These are phyloP conservation scores for Singerocomus rubriflavus DNA, from an alignment of 1,284 basidiomycete species.

Conservation along the genomic window DNA sequence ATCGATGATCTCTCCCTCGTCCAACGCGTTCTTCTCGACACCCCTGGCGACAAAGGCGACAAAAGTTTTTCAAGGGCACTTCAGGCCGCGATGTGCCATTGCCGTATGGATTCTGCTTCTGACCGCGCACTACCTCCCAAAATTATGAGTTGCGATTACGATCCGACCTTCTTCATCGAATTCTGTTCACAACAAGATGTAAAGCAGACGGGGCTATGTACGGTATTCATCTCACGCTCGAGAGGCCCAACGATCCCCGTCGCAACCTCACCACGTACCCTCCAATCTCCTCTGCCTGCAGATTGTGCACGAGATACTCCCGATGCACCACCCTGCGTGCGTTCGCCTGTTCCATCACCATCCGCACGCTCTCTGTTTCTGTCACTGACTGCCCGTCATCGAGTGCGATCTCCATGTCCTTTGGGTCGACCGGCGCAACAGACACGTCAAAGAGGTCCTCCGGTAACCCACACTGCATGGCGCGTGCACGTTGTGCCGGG, in stretches of 20 bases:
- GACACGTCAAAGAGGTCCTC: conserved; percentile 46
- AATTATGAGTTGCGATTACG: too few relatives aligned
- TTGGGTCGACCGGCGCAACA: conserved; percentile 44
- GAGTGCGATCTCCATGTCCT: conserved; percentile 34
- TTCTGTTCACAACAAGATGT: too few relatives aligned
- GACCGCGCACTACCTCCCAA: too few relatives aligned
- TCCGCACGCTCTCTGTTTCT: conserved; percentile 36
- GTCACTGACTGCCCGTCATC: conserved; percentile 14
- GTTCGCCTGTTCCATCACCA: conserved; percentile 53
- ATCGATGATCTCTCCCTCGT: too few relatives aligned
- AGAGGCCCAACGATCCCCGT: conserved; percentile 47
- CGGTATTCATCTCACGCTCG: conserved; percentile 1
- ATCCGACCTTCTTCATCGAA: too few relatives aligned
- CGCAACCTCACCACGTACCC: conserved; percentile 49
- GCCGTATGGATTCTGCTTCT: too few relatives aligned
- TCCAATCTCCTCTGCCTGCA: conserved; percentile 49
- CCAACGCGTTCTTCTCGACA: too few relatives aligned
- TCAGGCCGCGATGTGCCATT: too few relatives aligned
- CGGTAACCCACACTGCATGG: conserved; percentile 16
- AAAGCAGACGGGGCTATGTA: background rate
- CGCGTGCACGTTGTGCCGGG: conserved; percentile 44
- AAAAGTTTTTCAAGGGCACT: too few relatives aligned
- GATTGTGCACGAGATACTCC: conserved; percentile 52
- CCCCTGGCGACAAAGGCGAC: too few relatives aligned
- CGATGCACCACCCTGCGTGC: conserved; percentile 49